Base-by-base conservation (phyloP, 768 basidiomycete genomes). In the Dictyophora rubrovolvata region DNA sequence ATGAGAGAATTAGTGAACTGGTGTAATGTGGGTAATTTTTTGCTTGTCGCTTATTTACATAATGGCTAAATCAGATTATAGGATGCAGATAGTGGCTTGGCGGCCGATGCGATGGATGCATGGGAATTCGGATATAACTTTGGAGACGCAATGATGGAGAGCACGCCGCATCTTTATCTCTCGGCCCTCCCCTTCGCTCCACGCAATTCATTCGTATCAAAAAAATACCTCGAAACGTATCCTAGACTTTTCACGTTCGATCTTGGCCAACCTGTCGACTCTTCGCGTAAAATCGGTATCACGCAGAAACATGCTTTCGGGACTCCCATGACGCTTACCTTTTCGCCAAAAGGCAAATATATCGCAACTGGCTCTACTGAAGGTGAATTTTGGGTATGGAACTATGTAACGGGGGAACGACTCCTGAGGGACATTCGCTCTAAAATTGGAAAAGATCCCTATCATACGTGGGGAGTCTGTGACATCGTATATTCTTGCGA, bases 161-260 rank as follows among this genome's bases (percentile, higher is more conserved):
- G 72, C 48, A 65, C 69, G 17, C 70, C 73, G 10, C 73, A 75
- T 42, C 68, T 75, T 8, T 76, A 75, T 60, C n/a, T 75, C 5
- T 75, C 74, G 33, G 74, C 71, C n/a, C 61, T 75, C 34, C 67
- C 73, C 9, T 72, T 72, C 42, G 60, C 66, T 14, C 72, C 74
- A 1, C 58, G 36, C 1, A 60, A 63, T 28, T 70, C 69, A 21
- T 42, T 56, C 8, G 60, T 75, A 4, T 50, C 36, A 2, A n/a
- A 63, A 49, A 23, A 62, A 33, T 60, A 53, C 55, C 42, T 64
- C 56, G 51, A 48, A 51, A 17, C 50, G 51, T 48, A 63, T 60
- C 65, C 60, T 7, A 56, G 60, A 17, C 65, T 46, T 12, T 37
- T 66, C 35, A 36, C 34, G 20, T 34, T 66, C 12, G 28, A 54